Conservation (phyloP, 192 early-diverging fungal species). For the Backusella tarrabulga region DNA sequence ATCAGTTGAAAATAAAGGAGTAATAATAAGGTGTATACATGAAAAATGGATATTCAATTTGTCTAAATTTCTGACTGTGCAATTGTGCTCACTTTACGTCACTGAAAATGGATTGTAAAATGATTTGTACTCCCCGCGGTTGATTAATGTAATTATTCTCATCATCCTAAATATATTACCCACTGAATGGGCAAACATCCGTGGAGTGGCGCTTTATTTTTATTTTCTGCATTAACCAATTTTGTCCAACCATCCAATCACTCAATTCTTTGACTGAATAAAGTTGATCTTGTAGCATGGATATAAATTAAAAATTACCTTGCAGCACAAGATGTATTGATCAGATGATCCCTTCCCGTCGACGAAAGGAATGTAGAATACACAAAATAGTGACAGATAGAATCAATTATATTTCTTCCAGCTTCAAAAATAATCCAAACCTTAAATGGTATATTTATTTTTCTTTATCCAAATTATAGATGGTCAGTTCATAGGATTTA, state of each 20-base stretch:
- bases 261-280: neutral
- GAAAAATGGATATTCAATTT: neutral
- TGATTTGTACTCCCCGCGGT: neutral
- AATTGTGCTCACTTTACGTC: neutral
- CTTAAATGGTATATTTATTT: neutral
- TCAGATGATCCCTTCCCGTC: neutral
- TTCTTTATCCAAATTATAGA: neutral
- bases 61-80: neutral
- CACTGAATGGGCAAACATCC: neutral
- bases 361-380: neutral
- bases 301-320: constrained; percentile 1
- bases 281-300: neutral
- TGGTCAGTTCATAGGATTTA: too few species aligned
- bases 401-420: neutral
- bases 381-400: neutral
- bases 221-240: neutral
- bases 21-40: neutral
- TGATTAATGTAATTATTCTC: constrained; percentile 8
- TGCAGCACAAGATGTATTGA: neutral
- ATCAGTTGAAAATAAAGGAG: neutral
- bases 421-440: neutral
- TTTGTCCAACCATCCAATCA: neutral
- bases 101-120: neutral
- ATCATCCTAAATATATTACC: neutral
- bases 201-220: neutral